A percentile compares a stretch with the other conserved stretches of the same genome.
These are phyloP conservation scores for Sisymbrium altissimum DNA, from an alignment of 345 rosid genomes.

Conservation along the genomic window DNA sequence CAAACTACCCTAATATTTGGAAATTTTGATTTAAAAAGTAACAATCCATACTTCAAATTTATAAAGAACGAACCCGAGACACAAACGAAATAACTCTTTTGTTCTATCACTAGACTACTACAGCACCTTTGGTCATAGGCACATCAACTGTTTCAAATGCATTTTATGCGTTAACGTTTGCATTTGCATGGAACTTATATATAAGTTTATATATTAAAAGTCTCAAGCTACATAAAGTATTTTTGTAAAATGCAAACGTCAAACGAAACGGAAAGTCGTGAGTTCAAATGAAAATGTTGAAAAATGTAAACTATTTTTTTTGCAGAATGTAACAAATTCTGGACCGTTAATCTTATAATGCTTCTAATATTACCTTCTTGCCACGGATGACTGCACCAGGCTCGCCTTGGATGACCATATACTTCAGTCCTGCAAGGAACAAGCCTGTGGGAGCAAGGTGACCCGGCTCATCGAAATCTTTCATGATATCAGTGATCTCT, in stretches of 20 bases:
- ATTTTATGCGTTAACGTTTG: not conserved
- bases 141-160: not conserved
- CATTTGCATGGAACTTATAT: not conserved
- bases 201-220: not conserved
- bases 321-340: too few species aligned
- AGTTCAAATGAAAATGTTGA: too few species aligned
- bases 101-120: too few species aligned
- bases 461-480: constrained; percentile 69
- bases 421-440: constrained; percentile 52
- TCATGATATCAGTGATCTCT: constrained; percentile 51
- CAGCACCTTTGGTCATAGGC: not conserved
- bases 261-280: not conserved
- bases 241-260: not conserved
- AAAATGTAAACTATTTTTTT: too few species aligned
- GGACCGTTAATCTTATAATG: not conserved
- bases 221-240: not conserved
- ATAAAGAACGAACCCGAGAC: too few species aligned
- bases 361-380: constrained; percentile 43
- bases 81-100: too few species aligned
- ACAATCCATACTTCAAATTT: too few species aligned
- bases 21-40: too few species aligned
- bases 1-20: too few species aligned
- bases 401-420: constrained; percentile 46
- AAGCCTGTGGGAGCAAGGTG: constrained; percentile 68
- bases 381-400: constrained; percentile 73